Evolutionary conservation across 805 yeast species (phyloP).

Genomic region (Metschnikowia borealis): DNA sequence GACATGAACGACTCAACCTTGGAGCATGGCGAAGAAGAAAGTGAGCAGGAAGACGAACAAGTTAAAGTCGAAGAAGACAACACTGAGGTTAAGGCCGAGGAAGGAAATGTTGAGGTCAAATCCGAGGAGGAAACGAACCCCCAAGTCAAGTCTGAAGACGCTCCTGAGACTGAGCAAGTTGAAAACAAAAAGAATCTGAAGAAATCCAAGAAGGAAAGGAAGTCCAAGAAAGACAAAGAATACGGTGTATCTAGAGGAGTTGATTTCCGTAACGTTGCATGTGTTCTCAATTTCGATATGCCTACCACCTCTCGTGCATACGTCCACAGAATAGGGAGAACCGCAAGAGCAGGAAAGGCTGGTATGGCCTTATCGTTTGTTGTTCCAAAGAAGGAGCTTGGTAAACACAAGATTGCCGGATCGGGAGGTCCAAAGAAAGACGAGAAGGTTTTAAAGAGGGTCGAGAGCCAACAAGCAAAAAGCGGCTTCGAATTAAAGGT

Average conservation of each 20-base stretch:
- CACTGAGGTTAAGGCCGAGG: not conserved
- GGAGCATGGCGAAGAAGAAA: slow-evolving; percentile 47
- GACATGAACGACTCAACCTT: slow-evolving; percentile 62
- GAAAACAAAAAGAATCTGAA: slow-evolving; percentile 1
- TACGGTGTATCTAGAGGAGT: slow-evolving; percentile 97
- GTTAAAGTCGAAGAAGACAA: slow-evolving; percentile 1
- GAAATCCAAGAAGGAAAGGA: slow-evolving; percentile 19
- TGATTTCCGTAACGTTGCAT: slow-evolving; percentile 92
- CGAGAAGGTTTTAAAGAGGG: slow-evolving; percentile 77
- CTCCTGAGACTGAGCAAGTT: not conserved
- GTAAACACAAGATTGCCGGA: slow-evolving; percentile 81
- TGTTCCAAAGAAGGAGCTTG: slow-evolving; percentile 76
- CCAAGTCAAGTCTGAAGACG: slow-evolving; percentile 11
- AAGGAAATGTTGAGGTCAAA: not conserved
- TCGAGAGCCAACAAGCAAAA: slow-evolving; percentile 70
- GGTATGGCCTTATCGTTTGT: slow-evolving; percentile 95
- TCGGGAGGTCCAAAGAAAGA: slow-evolving; percentile 71
- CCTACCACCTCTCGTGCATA: slow-evolving; percentile 88
- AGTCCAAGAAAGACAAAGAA: slow-evolving; percentile 56
- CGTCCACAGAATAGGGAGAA: slow-evolving; percentile 92
- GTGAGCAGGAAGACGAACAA: slow-evolving; percentile 29
- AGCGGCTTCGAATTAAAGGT: slow-evolving; percentile 76
- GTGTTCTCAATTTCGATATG: slow-evolving; percentile 91
- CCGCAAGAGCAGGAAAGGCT: slow-evolving; percentile 94
- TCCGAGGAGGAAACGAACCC: slow-evolving; percentile 14